Percentiles rank a stretch among this genome's conserved stretches.
Conservation (phyloP, 2,329 filamentous ascomycete species). For the Penicillium hesseltinei region DNA sequence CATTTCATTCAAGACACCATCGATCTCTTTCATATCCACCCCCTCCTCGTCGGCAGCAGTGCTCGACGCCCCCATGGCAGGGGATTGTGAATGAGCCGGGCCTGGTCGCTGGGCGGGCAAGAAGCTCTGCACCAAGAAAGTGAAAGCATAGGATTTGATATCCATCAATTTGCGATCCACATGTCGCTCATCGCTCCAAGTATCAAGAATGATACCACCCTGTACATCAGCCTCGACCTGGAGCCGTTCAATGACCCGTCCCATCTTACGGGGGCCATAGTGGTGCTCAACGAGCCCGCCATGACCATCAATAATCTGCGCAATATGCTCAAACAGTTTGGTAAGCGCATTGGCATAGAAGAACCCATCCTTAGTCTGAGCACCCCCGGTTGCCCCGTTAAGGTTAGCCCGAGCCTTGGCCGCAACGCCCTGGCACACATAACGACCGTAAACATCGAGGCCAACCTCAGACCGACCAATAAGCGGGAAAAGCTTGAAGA, state of each 20-base stretch:
- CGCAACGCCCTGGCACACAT: constrained; percentile 93
- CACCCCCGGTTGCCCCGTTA: constrained; percentile 62
- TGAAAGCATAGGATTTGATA: constrained; percentile 96
- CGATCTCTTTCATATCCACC: constrained; percentile 95
- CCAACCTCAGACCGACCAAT: constrained; percentile 87
- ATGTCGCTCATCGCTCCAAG: constrained; percentile 85
- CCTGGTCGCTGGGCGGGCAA: constrained; percentile 67
- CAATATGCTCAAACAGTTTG: constrained; percentile 94
- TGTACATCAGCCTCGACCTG: constrained; percentile 96
- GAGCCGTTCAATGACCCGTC: constrained; percentile 84
- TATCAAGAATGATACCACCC: constrained; percentile 91
- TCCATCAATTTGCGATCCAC: constrained; percentile 87
- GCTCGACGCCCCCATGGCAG: constrained; percentile 59
- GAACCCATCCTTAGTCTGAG: constrained; percentile 69
- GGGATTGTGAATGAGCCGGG: constrained; percentile 71
- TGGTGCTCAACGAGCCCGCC: constrained; percentile 88
- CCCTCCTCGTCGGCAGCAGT: constrained; percentile 74
- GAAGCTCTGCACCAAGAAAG: constrained; percentile 94
- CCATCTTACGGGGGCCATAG: constrained; percentile 91
- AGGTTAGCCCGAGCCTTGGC: constrained; percentile 76
- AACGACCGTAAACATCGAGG: constrained; percentile 89
- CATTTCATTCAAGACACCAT: constrained; percentile 81
- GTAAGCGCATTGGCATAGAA: constrained; percentile 91
- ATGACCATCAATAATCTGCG: constrained; percentile 91
- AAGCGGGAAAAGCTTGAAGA: constrained; percentile 96